Percentiles rank a stretch among this genome's conserved stretches.
Evolutionary conservation across 2,329 filamentous ascomycete species (phyloP).

Genomic region (Spiromastix sp.): DNA sequence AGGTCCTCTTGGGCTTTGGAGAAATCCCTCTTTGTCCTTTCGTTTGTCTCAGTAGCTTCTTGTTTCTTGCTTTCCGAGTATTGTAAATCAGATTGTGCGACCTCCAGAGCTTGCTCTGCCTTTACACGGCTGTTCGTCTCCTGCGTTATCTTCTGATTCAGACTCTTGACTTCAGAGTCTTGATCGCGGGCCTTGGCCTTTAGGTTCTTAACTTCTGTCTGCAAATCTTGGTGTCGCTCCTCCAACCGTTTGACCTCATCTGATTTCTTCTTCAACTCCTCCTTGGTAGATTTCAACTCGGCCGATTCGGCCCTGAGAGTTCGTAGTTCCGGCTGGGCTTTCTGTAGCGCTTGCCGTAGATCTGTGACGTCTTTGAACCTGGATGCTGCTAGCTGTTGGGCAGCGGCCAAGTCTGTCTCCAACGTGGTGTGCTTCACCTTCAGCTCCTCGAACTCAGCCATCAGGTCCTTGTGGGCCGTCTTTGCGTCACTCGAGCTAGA

Average conservation of each 20-base stretch:
- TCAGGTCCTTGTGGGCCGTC: constrained; percentile 44
- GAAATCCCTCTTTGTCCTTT: constrained; percentile 62
- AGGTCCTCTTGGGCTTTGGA: constrained; percentile 63
- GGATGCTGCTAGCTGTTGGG: constrained; percentile 74
- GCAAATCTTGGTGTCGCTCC: constrained; percentile 69
- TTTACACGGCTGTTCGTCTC: constrained; percentile 62
- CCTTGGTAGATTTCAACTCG: constrained; percentile 61
- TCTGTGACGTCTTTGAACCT: constrained; percentile 83
- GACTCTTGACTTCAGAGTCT: constrained; percentile 63
- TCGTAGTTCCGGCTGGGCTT: constrained; percentile 76
- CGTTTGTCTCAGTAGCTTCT: constrained; percentile 61
- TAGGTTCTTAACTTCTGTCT: constrained; percentile 58
- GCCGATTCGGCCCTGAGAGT: constrained; percentile 66
- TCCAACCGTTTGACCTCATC: constrained; percentile 66
- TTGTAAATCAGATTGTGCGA: constrained; percentile 66
- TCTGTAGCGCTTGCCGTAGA: constrained; percentile 67
- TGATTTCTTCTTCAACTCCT: constrained; percentile 56
- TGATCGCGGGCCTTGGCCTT: constrained; percentile 63
- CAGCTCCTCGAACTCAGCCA: constrained; percentile 58
- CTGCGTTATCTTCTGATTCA: constrained; percentile 68
- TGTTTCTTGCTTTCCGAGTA: constrained; percentile 69
- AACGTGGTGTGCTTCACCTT: constrained; percentile 59
- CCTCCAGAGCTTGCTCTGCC: constrained; percentile 68
- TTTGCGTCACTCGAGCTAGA: constrained; percentile 38
- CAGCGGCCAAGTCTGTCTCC: constrained; percentile 74